phyloP scores from a whole-genome alignment of 441 rosid species.

The Adansonia grandidieri region DNA sequence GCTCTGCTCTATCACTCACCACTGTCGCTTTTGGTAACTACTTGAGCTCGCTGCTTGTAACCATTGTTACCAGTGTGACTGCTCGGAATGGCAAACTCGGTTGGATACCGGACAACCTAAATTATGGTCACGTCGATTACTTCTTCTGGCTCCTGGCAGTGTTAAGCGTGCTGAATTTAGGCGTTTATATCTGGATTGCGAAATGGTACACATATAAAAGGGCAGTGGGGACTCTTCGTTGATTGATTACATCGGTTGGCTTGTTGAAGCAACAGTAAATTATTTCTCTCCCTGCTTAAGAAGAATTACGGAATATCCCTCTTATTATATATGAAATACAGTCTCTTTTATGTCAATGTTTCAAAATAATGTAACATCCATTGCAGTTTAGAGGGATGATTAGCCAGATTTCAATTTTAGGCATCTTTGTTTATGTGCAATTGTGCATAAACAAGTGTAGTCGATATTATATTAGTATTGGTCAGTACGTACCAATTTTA shows the following conservation, averaged over 20 bases:
- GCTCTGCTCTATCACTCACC: constrained; percentile 85
- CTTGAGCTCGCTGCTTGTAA: constrained; percentile 51
- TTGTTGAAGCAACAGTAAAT: background rate
- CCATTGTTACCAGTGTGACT: constrained; percentile 40
- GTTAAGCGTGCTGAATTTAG: constrained; percentile 50
- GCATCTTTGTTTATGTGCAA: background rate
- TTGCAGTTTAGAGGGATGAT: no score
- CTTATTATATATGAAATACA: background rate
- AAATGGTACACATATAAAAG: constrained; percentile 81
- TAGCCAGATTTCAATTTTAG: no score
- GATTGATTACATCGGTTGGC: constrained; percentile 15
- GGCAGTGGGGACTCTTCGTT: constrained; percentile 44
- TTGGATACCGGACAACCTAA: constrained; percentile 54
- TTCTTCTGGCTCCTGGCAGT: constrained; percentile 49
- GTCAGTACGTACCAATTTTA: no score
- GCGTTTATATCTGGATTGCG: constrained; percentile 71
- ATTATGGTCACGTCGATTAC: constrained; percentile 44
- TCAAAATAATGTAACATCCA: background rate
- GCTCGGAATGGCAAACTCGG: constrained; percentile 43
- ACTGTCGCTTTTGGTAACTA: constrained; percentile 86
- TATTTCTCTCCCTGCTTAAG: background rate
- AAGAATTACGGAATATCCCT: background rate
- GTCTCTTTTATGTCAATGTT: background rate
- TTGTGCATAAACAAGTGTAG: no score
- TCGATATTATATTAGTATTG: no score